Conservation (phyloP, 73 alveolate species). For the Diophrys sp. region DNA sequence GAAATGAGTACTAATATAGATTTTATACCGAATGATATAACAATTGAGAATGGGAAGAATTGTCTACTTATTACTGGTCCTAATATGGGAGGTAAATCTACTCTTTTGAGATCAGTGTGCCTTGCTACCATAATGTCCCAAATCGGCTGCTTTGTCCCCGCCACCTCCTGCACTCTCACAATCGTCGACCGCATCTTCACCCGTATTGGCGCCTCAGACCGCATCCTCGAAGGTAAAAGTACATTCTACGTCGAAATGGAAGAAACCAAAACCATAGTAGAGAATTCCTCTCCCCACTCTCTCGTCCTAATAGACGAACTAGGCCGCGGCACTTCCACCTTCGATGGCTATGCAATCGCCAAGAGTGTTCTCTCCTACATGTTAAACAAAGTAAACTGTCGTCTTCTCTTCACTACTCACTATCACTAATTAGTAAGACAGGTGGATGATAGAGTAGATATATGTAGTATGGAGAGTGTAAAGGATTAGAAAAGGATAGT, state of each 20-base stretch:
- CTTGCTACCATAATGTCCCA: conserved; percentile 81
- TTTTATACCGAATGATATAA: conserved; percentile 49
- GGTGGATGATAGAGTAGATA: conserved; percentile 58
- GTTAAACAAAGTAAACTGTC: conserved; percentile 3
- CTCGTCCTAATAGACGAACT: conserved; percentile 94
- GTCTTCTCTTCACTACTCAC: conserved; percentile 88
- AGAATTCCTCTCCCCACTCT: conserved; percentile 74
- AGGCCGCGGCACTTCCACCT: conserved; percentile 96
- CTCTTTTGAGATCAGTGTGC: conserved; percentile 84
- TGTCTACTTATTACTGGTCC: conserved; percentile 85
- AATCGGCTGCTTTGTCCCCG: conserved; percentile 95
- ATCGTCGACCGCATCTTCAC: conserved; percentile 91
- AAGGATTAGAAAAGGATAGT: conserved; percentile 60
- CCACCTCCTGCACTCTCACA: conserved; percentile 67
- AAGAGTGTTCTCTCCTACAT: conserved; percentile 67
- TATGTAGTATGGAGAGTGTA: not conserved
- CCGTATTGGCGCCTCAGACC: conserved; percentile 91
- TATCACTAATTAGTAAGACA: conserved; percentile 90
- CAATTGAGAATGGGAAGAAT: conserved; percentile 11
- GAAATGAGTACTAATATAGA: conserved; percentile 12
- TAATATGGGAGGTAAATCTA: conserved; percentile 97
- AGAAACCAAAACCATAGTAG: conserved; percentile 84
- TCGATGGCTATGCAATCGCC: conserved; percentile 94
- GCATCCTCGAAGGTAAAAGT: conserved; percentile 79
- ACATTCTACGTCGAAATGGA: conserved; percentile 94